Evolutionary conservation across 495 filamentous ascomycete species (phyloP), one percentile per base, ranked within the genome.

Genomic region (Geoglossum glabrum): DNA sequence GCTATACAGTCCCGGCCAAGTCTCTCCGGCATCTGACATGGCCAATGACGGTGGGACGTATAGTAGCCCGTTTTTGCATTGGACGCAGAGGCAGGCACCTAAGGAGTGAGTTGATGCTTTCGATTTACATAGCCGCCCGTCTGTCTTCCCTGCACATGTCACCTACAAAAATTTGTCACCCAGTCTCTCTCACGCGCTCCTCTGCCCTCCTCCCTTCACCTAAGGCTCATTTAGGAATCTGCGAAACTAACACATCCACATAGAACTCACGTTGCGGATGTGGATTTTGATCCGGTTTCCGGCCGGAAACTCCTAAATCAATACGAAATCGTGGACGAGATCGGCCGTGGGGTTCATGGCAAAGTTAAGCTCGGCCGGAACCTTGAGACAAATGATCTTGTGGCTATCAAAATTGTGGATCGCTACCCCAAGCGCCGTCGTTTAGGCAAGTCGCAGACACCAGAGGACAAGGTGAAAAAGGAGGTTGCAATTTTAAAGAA

Each of bases 401-500:
- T 96, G 4, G 92, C 92, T 19, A 95, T 99, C 75, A 99, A 97
- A 70, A 97, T 99, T 63, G 92, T 99, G 27, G 86, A 94, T 49
- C 77, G 92, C n/a, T 90, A 86, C 64, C 89, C 93, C 56, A 95
- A 89, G 68, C 86, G 85, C 60, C 82, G 89, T 38, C 86, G 89
- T 15, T 74, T 99, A n/a, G 92, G 93, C 23, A 82, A 80, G 62
- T 68, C 78, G 21, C 79, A 77, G 1, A 80, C 81, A 51, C 82
- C 86, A 23, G 86, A 90, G 64, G 87, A 93, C 66, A 95, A 96
- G 72, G 90, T 94, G 59, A 95, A 94, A 72, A 82, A 83, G 65
- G 92, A 98, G 72, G 90, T 99, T 60, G 92, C 92, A 61, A 96
- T 99, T 57, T 72, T 99, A 60, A 99, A 99, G 69, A 97, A 97